Percentiles rank a stretch among this genome's conserved stretches.
Evolutionary conservation across 352 stramenopile genomes (phyloP).

Genomic region (Phytophthora pseudosyringae): DNA sequence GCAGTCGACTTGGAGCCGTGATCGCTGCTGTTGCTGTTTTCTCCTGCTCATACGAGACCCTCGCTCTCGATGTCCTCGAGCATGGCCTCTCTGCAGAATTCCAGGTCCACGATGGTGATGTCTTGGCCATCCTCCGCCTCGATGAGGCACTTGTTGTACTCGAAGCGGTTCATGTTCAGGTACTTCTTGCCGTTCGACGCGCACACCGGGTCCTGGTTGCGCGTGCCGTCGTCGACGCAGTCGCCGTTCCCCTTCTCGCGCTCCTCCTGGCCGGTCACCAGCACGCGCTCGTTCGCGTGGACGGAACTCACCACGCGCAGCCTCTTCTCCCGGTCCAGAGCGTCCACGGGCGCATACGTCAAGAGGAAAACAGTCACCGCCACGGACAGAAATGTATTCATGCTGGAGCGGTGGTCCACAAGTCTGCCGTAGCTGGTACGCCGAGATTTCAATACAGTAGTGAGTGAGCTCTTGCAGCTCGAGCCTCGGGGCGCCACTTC

Average conservation of each 20-base stretch:
- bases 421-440: slow-evolving; percentile 1
- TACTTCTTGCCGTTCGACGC: slow-evolving; percentile 60
- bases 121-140: slow-evolving; percentile 30
- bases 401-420: slow-evolving; percentile 1
- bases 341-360: slow-evolving; percentile 7
- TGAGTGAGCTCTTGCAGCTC: slow-evolving; percentile 4
- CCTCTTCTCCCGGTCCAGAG: slow-evolving; percentile 32
- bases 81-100: slow-evolving; percentile 40
- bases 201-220: slow-evolving; percentile 51
- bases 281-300: slow-evolving; percentile 40
- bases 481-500: too few species aligned
- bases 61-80: slow-evolving; percentile 38
- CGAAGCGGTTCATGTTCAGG: slow-evolving; percentile 55
- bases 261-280: slow-evolving; percentile 27
- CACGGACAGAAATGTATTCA: slow-evolving; percentile 18
- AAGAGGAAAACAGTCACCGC: slow-evolving; percentile 19
- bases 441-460: slow-evolving; percentile 15
- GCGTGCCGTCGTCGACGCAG: slow-evolving; percentile 47
- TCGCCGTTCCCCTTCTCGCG: slow-evolving; percentile 25
- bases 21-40: background rate
- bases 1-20: background rate
- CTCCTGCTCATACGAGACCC: slow-evolving; percentile 6
- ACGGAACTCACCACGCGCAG: slow-evolving; percentile 38
- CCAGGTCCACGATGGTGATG: slow-evolving; percentile 48
- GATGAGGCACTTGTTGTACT: slow-evolving; percentile 60